These are phyloP conservation scores for Globisporangium megalacanthum DNA, from an alignment of 352 stramenopile genomes.

Conservation along the genomic window DNA sequence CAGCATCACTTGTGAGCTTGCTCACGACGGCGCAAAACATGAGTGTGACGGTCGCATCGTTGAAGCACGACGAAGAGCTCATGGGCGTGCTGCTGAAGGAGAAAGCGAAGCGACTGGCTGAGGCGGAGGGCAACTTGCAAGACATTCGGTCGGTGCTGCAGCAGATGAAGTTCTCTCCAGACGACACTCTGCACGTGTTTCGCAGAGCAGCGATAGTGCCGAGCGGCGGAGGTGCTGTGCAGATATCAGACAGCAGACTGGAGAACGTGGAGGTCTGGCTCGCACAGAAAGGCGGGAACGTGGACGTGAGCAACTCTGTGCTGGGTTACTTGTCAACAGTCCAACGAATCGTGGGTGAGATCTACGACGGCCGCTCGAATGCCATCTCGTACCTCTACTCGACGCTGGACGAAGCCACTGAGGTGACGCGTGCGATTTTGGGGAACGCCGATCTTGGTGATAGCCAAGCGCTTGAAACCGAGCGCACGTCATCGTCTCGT, in stretches of 20 bases:
- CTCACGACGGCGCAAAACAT: conserved; percentile 13
- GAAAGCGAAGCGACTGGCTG: conserved; percentile 47
- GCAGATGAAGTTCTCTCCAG: conserved; percentile 36
- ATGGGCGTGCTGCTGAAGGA: conserved; percentile 49
- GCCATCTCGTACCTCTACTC: conserved; percentile 31
- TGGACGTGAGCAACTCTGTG: conserved; percentile 37
- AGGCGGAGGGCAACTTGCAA: conserved; percentile 41
- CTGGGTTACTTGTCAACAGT: conserved; percentile 25
- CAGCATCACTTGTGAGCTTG: neutral
- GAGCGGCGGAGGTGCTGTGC: neutral
- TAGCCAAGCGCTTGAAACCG: conserved; percentile 2
- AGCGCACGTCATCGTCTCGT: conserved; percentile 13
- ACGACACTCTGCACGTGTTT: conserved; percentile 40
- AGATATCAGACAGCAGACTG: conserved; percentile 10
- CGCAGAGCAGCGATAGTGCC: conserved; percentile 2
- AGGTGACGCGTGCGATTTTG: conserved; percentile 27
- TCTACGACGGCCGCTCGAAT: conserved; percentile 36
- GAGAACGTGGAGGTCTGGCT: conserved; percentile 29
- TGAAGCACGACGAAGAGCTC: conserved; percentile 35
- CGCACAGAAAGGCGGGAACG: conserved; percentile 30
- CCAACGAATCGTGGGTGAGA: conserved; percentile 27
- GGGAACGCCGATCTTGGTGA: conserved; percentile 9
- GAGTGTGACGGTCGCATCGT: conserved; percentile 17
- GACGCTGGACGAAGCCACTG: conserved; percentile 45
- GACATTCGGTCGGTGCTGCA: conserved; percentile 36